Conservation (phyloP, 208 protist genomes). For the Wallacemonas sp. region DNA sequence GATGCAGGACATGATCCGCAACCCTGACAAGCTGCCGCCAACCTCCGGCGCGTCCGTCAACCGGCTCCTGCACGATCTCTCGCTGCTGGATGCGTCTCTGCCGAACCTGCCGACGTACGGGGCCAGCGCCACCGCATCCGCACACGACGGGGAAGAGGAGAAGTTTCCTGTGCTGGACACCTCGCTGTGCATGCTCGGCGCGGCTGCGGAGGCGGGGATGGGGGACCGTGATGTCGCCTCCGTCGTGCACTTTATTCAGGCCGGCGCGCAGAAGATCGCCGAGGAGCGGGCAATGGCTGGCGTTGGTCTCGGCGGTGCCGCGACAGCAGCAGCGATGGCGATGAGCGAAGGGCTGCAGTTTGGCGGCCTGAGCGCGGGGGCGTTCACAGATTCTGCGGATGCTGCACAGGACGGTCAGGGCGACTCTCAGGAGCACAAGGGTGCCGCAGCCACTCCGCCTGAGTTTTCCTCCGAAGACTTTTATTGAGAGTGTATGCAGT, state of each 20-base stretch:
- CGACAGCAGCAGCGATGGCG: neutral
- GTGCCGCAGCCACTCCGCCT: neutral
- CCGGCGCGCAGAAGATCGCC: constrained; percentile 50
- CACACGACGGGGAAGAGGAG: constrained; percentile 33
- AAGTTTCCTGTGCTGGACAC: constrained; percentile 75
- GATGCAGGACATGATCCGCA: constrained; percentile 84
- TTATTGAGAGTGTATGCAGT: constrained; percentile 29
- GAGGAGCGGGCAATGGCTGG: constrained; percentile 24
- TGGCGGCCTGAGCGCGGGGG: constrained; percentile 15
- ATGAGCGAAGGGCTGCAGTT: neutral
- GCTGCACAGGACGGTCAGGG: neutral
- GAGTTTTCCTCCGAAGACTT: constrained; percentile 73
- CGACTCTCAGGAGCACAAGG: neutral
- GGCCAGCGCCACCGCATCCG: too few species aligned
- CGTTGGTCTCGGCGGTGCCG: neutral
- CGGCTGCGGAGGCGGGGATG: constrained; percentile 66
- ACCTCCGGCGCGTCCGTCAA: constrained; percentile 59
- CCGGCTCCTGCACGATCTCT: constrained; percentile 67
- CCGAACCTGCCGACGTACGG: constrained; percentile 28
- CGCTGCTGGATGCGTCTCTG: constrained; percentile 64
- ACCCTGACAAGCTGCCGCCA: constrained; percentile 67
- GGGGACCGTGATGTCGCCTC: constrained; percentile 76
- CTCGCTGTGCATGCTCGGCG: constrained; percentile 72
- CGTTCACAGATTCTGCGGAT: neutral
- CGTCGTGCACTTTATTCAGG: constrained; percentile 81